Conservation (phyloP, 805 yeast genomes). For the Saturnispora bothae region DNA sequence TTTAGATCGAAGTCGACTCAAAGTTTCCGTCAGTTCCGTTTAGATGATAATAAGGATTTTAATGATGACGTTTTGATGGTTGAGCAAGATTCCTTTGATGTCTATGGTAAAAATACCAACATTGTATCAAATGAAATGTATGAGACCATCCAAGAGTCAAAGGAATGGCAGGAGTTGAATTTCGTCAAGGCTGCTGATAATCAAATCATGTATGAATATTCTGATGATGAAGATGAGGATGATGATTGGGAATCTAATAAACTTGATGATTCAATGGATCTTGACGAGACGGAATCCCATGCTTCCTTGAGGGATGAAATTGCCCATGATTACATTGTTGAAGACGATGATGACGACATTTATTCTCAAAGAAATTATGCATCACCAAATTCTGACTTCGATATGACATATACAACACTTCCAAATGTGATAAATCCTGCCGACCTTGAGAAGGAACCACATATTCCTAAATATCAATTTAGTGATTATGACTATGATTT, state of each 20-base stretch:
- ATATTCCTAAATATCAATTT: not conserved
- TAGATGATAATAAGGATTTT: not conserved
- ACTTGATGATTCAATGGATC: constrained; percentile 22
- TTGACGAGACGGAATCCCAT: constrained; percentile 16
- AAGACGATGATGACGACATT: constrained; percentile 10
- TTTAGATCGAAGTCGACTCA: not conserved
- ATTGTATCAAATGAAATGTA: constrained; percentile 17
- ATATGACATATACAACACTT: not conserved
- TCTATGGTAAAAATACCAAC: constrained; percentile 17
- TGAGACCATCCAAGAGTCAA: constrained; percentile 6
- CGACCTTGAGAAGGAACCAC: constrained; percentile 10
- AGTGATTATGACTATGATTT: constrained; percentile 11
- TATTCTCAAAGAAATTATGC: constrained; percentile 10
- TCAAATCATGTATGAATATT: constrained; percentile 23
- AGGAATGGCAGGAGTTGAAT: constrained; percentile 24
- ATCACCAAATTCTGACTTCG: constrained; percentile 7
- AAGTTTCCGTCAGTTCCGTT: not conserved
- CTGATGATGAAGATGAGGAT: constrained; percentile 26
- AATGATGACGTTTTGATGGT: constrained; percentile 22
- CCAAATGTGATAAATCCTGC: constrained; percentile 7
- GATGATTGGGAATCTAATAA: constrained; percentile 21
- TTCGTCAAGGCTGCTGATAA: constrained; percentile 21
- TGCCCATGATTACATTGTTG: constrained; percentile 8
- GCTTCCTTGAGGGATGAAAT: constrained; percentile 9
- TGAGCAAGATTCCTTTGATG: constrained; percentile 23